These are phyloP conservation scores for Aphanomyces stellatus DNA, from an alignment of 352 stramenopile species.

Conservation along the genomic window DNA sequence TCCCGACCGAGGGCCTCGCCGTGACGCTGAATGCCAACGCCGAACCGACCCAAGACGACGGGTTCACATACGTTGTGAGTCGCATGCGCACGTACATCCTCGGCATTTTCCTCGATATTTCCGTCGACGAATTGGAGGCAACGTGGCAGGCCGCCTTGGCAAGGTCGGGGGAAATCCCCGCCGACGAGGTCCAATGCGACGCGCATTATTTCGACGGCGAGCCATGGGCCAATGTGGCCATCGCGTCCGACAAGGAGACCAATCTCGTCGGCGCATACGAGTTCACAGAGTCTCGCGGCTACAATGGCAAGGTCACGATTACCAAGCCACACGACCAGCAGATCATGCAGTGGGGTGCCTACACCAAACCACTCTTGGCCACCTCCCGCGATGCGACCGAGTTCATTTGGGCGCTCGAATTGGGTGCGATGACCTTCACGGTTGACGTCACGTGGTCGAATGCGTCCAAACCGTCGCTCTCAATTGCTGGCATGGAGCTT, in stretches of 20 bases:
- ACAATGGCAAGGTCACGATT: conserved; percentile 32
- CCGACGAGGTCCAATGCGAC: conserved; percentile 29
- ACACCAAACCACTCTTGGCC: background rate
- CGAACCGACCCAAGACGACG: conserved; percentile 4
- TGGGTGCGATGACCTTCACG: no score
- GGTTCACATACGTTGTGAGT: conserved; percentile 36
- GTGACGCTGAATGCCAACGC: conserved; percentile 56
- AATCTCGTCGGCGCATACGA: conserved; percentile 38
- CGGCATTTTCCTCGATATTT: conserved; percentile 56
- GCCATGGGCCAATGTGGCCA: conserved; percentile 29
- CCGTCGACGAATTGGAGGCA: conserved; percentile 41
- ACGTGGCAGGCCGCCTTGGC: conserved; percentile 30
- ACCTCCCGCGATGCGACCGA: no score
- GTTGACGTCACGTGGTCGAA: no score
- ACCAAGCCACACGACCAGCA: background rate
- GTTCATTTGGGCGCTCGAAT: no score
- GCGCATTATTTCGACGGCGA: conserved; percentile 28
- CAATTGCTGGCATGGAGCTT: no score
- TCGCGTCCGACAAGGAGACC: conserved; percentile 21
- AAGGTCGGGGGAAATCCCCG: conserved; percentile 27
- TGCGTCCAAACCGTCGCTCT: no score
- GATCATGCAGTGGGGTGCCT: background rate
- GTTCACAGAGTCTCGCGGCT: conserved; percentile 29
- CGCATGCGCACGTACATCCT: conserved; percentile 59
- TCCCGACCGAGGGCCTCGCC: conserved; percentile 34